Evolutionary conservation across 2,329 filamentous ascomycete genomes (phyloP).

Genomic region (Karstenula rhodostoma): DNA sequence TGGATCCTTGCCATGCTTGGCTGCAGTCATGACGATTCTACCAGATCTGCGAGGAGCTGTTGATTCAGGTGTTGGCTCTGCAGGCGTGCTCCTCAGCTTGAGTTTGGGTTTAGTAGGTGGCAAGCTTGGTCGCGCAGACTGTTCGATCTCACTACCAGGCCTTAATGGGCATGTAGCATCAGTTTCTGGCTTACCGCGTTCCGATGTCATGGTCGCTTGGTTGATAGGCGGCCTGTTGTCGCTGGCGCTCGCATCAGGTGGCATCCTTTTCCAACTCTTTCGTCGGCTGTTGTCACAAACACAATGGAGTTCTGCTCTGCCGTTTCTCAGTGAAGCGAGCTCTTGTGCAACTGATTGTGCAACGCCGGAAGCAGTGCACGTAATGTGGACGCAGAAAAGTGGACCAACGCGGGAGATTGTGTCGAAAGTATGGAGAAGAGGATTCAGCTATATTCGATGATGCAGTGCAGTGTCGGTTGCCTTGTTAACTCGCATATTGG

Average conservation of each 20-base stretch:
- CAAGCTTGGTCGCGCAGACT: background rate
- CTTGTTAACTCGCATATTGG: background rate
- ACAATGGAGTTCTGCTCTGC: background rate
- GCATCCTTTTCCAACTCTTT: background rate
- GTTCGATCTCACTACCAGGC: background rate
- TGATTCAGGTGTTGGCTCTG: background rate
- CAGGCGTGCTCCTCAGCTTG: background rate
- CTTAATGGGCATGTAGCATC: background rate
- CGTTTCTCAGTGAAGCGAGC: background rate
- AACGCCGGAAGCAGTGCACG: background rate
- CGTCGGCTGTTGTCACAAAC: background rate
- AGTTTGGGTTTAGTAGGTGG: constrained; percentile 3
- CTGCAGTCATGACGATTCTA: background rate
- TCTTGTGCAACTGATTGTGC: constrained; percentile 2
- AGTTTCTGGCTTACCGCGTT: background rate
- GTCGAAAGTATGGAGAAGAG: background rate
- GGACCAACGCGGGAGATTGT: background rate
- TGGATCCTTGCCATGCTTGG: background rate
- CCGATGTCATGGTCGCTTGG: background rate
- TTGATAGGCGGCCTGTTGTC: background rate
- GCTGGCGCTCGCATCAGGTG: background rate
- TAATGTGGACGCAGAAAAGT: background rate
- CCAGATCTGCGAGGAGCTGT: background rate
- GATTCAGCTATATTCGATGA: background rate
- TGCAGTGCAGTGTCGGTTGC: constrained; percentile 4